Evolutionary conservation across 495 filamentous ascomycete genomes (phyloP).

Genomic region (Talaromyces thailandensis): DNA sequence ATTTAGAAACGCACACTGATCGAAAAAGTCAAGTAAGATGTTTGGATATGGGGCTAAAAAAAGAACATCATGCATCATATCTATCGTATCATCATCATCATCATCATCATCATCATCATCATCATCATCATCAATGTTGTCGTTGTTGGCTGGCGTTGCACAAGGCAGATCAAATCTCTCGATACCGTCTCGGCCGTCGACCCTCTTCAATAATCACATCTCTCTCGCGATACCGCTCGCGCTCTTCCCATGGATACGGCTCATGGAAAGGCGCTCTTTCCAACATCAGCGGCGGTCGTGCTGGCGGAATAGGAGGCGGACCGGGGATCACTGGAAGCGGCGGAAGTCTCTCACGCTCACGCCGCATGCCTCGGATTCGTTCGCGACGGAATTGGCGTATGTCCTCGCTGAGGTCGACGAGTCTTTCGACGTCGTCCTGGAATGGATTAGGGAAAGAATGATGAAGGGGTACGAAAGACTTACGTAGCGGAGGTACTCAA

Average conservation of each 20-base stretch:
- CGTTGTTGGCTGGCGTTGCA: not conserved
- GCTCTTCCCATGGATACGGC: slow-evolving; percentile 12
- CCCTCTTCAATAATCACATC: slow-evolving; percentile 13
- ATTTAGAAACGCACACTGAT: not conserved
- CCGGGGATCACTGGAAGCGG: slow-evolving; percentile 15
- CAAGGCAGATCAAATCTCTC: not conserved
- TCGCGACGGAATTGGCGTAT: slow-evolving; percentile 70
- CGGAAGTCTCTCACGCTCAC: slow-evolving; percentile 51
- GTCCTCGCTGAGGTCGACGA: slow-evolving; percentile 72
- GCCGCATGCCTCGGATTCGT: slow-evolving; percentile 53
- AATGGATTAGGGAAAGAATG: not conserved
- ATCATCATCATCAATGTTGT: not conserved
- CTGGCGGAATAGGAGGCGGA: slow-evolving; percentile 1
- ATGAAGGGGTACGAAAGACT: slow-evolving; percentile 24
- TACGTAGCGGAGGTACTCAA: slow-evolving; percentile 83
- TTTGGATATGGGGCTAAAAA: not conserved
- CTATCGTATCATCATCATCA: not conserved
- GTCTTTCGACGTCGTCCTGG: slow-evolving; percentile 67
- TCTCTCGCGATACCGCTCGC: slow-evolving; percentile 11
- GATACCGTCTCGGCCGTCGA: slow-evolving; percentile 4
- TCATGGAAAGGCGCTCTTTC: slow-evolving; percentile 8
- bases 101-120: not conserved
- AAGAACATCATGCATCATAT: not conserved
- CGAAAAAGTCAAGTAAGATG: not conserved
- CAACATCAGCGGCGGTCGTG: slow-evolving; percentile 7